Conservation (phyloP, 2,329 filamentous ascomycete genomes). For the Ascochyta rabiei region DNA sequence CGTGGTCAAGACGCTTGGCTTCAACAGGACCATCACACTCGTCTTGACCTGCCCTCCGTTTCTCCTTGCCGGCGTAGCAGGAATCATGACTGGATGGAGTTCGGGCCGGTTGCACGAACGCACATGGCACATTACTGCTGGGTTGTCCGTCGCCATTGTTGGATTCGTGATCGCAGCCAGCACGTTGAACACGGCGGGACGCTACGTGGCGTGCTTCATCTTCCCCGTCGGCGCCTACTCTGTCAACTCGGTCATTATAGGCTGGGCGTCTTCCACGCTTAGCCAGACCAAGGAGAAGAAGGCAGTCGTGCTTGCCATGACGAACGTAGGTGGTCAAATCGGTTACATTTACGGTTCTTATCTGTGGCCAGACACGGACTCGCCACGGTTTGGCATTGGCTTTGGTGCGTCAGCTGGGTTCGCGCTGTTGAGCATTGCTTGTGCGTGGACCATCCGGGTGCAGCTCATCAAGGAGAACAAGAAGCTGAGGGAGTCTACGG, state of each 20-base stretch:
- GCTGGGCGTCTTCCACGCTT: constrained; percentile 37
- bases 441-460: constrained; percentile 34
- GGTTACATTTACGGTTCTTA: constrained; percentile 41
- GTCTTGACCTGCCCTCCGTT: constrained; percentile 57
- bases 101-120: constrained; percentile 58
- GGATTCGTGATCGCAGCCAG: constrained; percentile 50
- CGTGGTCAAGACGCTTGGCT: constrained; percentile 47
- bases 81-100: constrained; percentile 57
- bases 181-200: constrained; percentile 35
- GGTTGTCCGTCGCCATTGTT: constrained; percentile 49
- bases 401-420: constrained; percentile 39
- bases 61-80: constrained; percentile 52
- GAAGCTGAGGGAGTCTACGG: constrained; percentile 28
- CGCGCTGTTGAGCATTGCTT: constrained; percentile 36
- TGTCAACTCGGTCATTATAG: constrained; percentile 41
- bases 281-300: constrained; percentile 41
- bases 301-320: constrained; percentile 40
- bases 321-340: constrained; percentile 36
- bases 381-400: constrained; percentile 34
- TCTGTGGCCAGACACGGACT: constrained; percentile 33
- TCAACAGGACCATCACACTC: constrained; percentile 44
- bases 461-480: constrained; percentile 39
- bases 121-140: constrained; percentile 57
- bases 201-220: constrained; percentile 40
- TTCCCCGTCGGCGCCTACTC: constrained; percentile 40